These are phyloP conservation scores for Heterobasidion occidentale DNA, from an alignment of 1,284 basidiomycete species.

Conservation along the genomic window DNA sequence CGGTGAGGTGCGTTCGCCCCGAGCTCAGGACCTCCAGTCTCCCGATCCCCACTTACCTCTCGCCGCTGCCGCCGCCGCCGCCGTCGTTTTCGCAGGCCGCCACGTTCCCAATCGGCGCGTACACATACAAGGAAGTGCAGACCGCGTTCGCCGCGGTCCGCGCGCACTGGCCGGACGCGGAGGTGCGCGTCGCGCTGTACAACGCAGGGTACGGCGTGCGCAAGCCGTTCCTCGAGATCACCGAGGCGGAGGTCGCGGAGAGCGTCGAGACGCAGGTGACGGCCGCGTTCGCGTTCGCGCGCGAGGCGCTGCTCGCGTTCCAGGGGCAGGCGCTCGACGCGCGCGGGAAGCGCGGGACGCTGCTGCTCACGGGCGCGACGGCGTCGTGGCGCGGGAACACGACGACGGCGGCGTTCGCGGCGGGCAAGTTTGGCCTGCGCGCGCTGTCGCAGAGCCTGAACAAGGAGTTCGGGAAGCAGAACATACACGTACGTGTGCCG, in stretches of 20 bases:
- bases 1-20: slow-evolving; percentile 39
- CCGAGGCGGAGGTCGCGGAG: slow-evolving; percentile 46
- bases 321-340: slow-evolving; percentile 47
- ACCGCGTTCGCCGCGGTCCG: slow-evolving; percentile 49
- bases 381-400: slow-evolving; percentile 58
- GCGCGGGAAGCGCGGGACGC: slow-evolving; percentile 45
- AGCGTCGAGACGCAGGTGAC: slow-evolving; percentile 47
- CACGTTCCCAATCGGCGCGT: slow-evolving; percentile 50
- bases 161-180: slow-evolving; percentile 39
- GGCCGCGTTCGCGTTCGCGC: slow-evolving; percentile 62
- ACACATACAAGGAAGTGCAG: slow-evolving; percentile 44
- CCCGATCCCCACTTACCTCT: background rate
- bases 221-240: slow-evolving; percentile 64
- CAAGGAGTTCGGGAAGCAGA: slow-evolving; percentile 74
- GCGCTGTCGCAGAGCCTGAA: slow-evolving; percentile 68
- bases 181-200: slow-evolving; percentile 59
- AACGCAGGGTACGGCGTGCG: slow-evolving; percentile 53
- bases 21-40: background rate
- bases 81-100: slow-evolving; percentile 38
- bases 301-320: slow-evolving; percentile 54
- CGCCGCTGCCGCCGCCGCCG: too few species aligned
- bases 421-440: slow-evolving; percentile 60
- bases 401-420: slow-evolving; percentile 59
- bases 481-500: too few species aligned
- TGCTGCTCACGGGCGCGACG: slow-evolving; percentile 78